Evolutionary conservation across 2,329 filamentous ascomycete species (phyloP).

Genomic region (Lachnellula willkommii): DNA sequence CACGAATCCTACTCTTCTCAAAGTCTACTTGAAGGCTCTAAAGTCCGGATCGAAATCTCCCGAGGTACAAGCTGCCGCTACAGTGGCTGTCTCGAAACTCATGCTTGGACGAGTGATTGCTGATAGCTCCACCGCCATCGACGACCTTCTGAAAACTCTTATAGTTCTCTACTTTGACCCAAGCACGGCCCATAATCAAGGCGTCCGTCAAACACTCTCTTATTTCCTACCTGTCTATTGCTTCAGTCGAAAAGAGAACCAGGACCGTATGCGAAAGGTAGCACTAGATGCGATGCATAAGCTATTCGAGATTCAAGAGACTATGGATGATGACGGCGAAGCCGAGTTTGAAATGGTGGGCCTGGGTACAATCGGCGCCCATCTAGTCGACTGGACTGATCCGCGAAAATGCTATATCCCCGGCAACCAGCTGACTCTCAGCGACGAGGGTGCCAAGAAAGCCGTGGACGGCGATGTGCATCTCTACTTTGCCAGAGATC

Average conservation of each 20-base stretch:
- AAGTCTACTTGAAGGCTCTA: constrained; percentile 79
- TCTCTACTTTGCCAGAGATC: constrained; percentile 68
- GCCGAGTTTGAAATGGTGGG: constrained; percentile 76
- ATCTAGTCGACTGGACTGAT: constrained; percentile 92
- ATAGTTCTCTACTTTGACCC: constrained; percentile 88
- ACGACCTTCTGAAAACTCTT: constrained; percentile 77
- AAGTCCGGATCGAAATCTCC: constrained; percentile 64
- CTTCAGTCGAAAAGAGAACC: constrained; percentile 77
- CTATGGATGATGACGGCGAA: constrained; percentile 67
- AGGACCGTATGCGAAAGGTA: constrained; percentile 71
- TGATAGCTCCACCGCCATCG: constrained; percentile 53
- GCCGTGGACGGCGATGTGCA: constrained; percentile 72
- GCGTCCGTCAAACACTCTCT: constrained; percentile 77
- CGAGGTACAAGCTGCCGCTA: constrained; percentile 75
- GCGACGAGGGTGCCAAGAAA: constrained; percentile 54
- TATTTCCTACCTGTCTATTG: constrained; percentile 96
- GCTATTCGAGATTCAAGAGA: constrained; percentile 67
- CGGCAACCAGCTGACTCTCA: constrained; percentile 37
- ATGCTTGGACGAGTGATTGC: constrained; percentile 75
- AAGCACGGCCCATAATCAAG: constrained; percentile 71
- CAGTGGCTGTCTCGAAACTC: constrained; percentile 77
- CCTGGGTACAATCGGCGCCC: constrained; percentile 71
- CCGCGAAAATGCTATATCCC: constrained; percentile 68
- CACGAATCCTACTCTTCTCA: constrained; percentile 64
- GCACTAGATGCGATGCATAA: constrained; percentile 70